Base-by-base conservation (phyloP, 148 eudicot genomes). In the Salicornia ramosissima region DNA sequence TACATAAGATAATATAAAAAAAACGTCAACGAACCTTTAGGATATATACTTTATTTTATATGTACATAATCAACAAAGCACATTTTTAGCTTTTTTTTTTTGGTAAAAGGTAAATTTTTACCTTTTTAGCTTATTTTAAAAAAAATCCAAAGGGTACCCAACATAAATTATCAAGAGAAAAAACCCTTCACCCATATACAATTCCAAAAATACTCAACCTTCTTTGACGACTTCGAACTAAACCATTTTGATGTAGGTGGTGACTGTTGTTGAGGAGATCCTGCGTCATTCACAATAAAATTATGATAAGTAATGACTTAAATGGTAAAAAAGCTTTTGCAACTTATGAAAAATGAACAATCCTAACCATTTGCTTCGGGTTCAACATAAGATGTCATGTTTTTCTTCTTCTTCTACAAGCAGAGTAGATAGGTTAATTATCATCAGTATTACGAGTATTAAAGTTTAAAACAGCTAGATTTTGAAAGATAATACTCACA, bases 281-380 rank as follows among this genome's bases (percentile, higher is more conserved):
- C 97, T 91, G 70, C 79, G 61, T 31, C 29, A 68, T 53, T 31
- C 40, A 19, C 26, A 60, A 14, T 61, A 71, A 30, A 39, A 77
- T n/a, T n/a, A n/a, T 39, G 45, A 61, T 47, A 22, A 77, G 28
- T 64, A 67, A 66, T 16, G 19, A 43, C 30, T 10, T 13, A 65
- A 5, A 56, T 55, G 30, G 18, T 39, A 19, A 30, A 30, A 50
- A 30, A 65, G 14, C 22, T 22, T 49, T 24, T 66, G 49, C 39
- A 52, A 54, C 42, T 13, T 59, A 6, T 26, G 25, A 43, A 5
- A 30, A 42, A 30, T 71, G 36, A 71, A 67, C 19, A 71, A 29
- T 56, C 52, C 89, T 81, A 49, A 88, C 97, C 97, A 85, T 83
- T 86, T 72, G 77, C 28, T 68, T 81, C 83, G 76, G 82, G 74